These are phyloP conservation scores for Magnusiomyces fungicola DNA, from an alignment of 1,139 yeast species.

Conservation along the genomic window DNA sequence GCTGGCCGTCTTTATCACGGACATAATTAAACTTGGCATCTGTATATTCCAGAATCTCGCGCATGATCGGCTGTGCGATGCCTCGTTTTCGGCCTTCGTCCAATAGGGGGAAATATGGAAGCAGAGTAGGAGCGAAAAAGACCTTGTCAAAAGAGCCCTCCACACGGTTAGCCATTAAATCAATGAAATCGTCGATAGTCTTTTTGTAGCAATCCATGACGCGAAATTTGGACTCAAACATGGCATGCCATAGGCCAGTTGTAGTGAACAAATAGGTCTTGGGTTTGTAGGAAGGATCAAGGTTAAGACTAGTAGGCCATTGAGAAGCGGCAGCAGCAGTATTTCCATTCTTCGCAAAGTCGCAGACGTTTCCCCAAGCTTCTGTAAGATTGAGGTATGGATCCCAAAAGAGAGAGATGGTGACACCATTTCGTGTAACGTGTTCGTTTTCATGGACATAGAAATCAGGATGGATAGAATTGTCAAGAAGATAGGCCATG, in stretches of 20 bases:
- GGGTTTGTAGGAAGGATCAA: neutral
- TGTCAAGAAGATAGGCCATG: constrained; percentile 6
- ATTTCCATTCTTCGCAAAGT: too few species aligned
- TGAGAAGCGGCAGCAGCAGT: too few species aligned
- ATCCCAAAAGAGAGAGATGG: constrained; percentile 11
- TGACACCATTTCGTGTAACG: constrained; percentile 6
- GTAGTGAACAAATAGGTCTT: constrained; percentile 10
- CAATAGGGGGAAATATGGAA: constrained; percentile 8
- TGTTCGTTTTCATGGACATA: constrained; percentile 7
- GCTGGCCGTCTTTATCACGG: neutral
- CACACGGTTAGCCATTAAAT: constrained; percentile 4
- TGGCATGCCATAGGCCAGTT: constrained; percentile 15
- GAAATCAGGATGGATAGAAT: neutral
- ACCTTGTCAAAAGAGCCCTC: constrained; percentile 11
- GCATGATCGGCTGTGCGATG: constrained; percentile 6
- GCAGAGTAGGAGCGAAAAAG: constrained; percentile 13
- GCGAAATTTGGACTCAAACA: constrained; percentile 11
- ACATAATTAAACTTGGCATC: constrained; percentile 8
- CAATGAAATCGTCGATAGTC: constrained; percentile 7
- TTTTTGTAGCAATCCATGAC: constrained; percentile 8
- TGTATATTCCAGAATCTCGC: constrained; percentile 9
- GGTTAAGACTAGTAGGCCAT: neutral
- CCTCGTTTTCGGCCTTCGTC: constrained; percentile 6
- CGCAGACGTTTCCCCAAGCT: neutral
- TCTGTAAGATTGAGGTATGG: constrained; percentile 13